phyloP scores from a whole-genome alignment of 2,329 filamentous ascomycete genomes.

The Hymenoscyphus repandus region DNA sequence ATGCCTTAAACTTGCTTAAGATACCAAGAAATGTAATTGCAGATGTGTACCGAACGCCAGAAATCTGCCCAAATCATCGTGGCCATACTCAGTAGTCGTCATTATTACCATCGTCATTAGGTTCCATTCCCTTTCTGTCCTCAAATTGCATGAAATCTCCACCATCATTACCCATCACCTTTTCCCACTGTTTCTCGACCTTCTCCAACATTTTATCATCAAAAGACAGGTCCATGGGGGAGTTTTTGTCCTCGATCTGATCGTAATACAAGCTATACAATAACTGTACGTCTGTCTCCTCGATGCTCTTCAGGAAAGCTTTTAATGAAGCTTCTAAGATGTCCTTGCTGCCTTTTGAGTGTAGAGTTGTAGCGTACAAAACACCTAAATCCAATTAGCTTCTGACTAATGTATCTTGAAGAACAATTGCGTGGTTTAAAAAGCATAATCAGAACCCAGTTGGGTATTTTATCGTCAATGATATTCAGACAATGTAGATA shows the following conservation, averaged over 20 bases:
- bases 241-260: slow-evolving; percentile 34
- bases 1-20: too few species aligned
- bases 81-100: background rate
- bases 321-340: slow-evolving; percentile 34
- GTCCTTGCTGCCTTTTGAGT: slow-evolving; percentile 19
- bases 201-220: slow-evolving; percentile 63
- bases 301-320: slow-evolving; percentile 35
- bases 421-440: slow-evolving; percentile 11
- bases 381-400: slow-evolving; percentile 31
- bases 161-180: slow-evolving; percentile 43
- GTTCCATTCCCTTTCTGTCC: slow-evolving; percentile 59
- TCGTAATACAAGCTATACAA: slow-evolving; percentile 54
- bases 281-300: slow-evolving; percentile 29
- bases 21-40: too few species aligned
- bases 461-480: slow-evolving; percentile 81
- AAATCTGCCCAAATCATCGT: background rate
- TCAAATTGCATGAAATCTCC: slow-evolving; percentile 69
- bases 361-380: slow-evolving; percentile 28
- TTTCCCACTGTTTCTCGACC: slow-evolving; percentile 67
- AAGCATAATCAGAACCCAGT: slow-evolving; percentile 71
- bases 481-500: slow-evolving; percentile 99
- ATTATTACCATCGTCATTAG: slow-evolving; percentile 46
- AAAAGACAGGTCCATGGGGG: slow-evolving; percentile 64
- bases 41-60: background rate
- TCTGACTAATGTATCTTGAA: slow-evolving; percentile 14